Evolutionary conservation across 2,329 filamentous ascomycete species (phyloP).

Genomic region (Macrophomina tecta): DNA sequence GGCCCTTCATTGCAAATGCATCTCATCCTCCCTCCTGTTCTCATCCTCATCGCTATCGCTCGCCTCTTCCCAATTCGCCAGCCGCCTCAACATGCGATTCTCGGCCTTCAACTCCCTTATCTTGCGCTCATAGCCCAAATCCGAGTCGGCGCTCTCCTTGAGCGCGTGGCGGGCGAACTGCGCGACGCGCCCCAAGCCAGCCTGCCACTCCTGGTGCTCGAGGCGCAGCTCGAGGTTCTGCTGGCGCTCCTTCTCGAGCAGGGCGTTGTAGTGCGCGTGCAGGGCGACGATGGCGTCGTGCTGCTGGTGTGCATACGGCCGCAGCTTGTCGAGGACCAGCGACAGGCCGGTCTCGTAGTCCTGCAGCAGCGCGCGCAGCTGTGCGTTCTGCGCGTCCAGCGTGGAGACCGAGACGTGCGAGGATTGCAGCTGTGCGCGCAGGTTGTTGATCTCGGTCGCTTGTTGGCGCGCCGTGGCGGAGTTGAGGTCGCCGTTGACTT

Average conservation of each 20-base stretch:
- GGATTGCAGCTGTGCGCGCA: slow-evolving; percentile 40
- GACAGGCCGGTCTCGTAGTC: slow-evolving; percentile 52
- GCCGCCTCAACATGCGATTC: slow-evolving; percentile 52
- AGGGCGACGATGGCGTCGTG: slow-evolving; percentile 51
- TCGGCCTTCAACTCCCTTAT: slow-evolving; percentile 54
- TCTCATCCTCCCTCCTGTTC: slow-evolving; percentile 37
- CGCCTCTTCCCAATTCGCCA: slow-evolving; percentile 54
- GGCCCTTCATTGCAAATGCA: background rate
- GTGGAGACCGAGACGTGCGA: slow-evolving; percentile 38
- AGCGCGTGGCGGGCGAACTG: slow-evolving; percentile 50
- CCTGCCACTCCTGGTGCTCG: slow-evolving; percentile 57
- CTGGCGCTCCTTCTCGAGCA: slow-evolving; percentile 51
- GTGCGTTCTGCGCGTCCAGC: slow-evolving; percentile 36
- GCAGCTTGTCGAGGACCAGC: slow-evolving; percentile 46
- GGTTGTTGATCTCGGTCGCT: slow-evolving; percentile 39
- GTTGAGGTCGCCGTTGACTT: slow-evolving; percentile 43
- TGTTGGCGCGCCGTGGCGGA: slow-evolving; percentile 12
- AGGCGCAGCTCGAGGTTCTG: slow-evolving; percentile 54
- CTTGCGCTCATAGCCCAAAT: slow-evolving; percentile 45
- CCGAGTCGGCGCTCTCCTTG: slow-evolving; percentile 45
- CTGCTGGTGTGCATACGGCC: slow-evolving; percentile 47
- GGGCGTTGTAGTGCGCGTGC: slow-evolving; percentile 55
- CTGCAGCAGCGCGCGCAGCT: slow-evolving; percentile 40
- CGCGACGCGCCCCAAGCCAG: slow-evolving; percentile 50
- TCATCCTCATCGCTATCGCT: slow-evolving; percentile 51